Percentiles rank a stretch among this genome's conserved stretches.
Evolutionary conservation across 306 rosid genomes (phyloP).

Genomic region (Lathyrus sativus): DNA sequence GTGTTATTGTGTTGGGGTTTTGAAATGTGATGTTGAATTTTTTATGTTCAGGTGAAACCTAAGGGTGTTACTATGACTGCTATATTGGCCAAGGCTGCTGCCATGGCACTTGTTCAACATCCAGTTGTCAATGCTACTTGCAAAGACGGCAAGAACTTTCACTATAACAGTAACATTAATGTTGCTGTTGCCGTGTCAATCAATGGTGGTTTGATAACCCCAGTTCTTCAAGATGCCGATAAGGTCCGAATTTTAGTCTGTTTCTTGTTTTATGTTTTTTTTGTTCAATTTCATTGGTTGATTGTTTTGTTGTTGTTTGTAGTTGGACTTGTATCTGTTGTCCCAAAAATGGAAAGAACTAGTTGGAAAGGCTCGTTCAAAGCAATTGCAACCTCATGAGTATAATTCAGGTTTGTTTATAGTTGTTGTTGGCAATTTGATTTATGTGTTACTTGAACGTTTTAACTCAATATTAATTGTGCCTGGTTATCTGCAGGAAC

Average conservation of each 20-base stretch:
- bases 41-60: conserved; percentile 65
- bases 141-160: conserved; percentile 78
- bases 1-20: not conserved
- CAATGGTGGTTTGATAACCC: conserved; percentile 85
- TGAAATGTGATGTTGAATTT: conserved; percentile 18
- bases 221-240: conserved; percentile 91
- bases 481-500: conserved; percentile 59
- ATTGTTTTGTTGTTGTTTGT: conserved; percentile 41
- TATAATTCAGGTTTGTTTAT: conserved; percentile 67
- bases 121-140: conserved; percentile 79
- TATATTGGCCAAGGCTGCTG: conserved; percentile 79
- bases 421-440: conserved; percentile 20
- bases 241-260: conserved; percentile 49
- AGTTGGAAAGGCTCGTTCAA: conserved; percentile 80
- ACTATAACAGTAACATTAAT: conserved; percentile 64
- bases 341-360: conserved; percentile 94
- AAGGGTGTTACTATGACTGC: conserved; percentile 97
- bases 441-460: not conserved
- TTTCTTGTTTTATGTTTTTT: not conserved
- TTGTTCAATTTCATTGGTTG: conserved; percentile 14
- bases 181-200: conserved; percentile 85
- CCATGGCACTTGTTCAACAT: conserved; percentile 83
- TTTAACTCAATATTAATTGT: not conserved
- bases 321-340: conserved; percentile 88
- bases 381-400: conserved; percentile 92